Evolutionary conservation across 2,329 filamentous ascomycete genomes (phyloP), one percentile per base, ranked within the genome.

Genomic region (Aspergillus neotritici): DNA sequence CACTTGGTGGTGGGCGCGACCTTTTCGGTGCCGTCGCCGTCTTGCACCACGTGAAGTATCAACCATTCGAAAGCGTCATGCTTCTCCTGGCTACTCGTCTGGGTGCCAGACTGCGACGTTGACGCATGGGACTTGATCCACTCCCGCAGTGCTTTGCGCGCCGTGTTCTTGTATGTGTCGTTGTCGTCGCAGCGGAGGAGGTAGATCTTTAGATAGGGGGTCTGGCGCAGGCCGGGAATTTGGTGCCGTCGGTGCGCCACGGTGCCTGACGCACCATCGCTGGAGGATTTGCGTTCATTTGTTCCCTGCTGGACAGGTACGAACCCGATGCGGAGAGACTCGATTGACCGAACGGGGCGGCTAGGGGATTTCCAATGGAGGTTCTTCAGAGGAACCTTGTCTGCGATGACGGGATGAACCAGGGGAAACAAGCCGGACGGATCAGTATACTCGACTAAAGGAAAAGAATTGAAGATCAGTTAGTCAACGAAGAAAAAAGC

Each of bases 1-100:
- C 88, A 94, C 65, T 87, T 81, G 1, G 84, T 83, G 2, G 80
- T 73, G 12, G 78, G 66, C 7, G 75, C 71, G 13, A 75, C 73
- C 61, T 86, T 86, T 52, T 94, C 88, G 3, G 79, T 71, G 17
- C 73, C 68, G 57, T 75, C 57, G 2, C 82, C 86, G 50, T 94
- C 90, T 11, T 91, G 90, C 10, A 96, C 86, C 17, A 98, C 87
- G 63, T 98, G 93, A 15, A 98, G 62, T 42, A 98, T 87, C 52
- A 98, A 73, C 86, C 90, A 97, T 66, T 98, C 93, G 55, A 86
- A 95, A 0, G 93, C 91, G 70, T 98, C 91, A 60, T 98, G 93
- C 49, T 94, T 93, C 60, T 96, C 91, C 58, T 89, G 84, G 14
- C 80, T 83, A 57, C 75, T 87, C 14, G 70, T 63, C 25, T 70